Evolutionary conservation across 495 filamentous ascomycete genomes (phyloP).

Genomic region (Talaromyces thailandensis): DNA sequence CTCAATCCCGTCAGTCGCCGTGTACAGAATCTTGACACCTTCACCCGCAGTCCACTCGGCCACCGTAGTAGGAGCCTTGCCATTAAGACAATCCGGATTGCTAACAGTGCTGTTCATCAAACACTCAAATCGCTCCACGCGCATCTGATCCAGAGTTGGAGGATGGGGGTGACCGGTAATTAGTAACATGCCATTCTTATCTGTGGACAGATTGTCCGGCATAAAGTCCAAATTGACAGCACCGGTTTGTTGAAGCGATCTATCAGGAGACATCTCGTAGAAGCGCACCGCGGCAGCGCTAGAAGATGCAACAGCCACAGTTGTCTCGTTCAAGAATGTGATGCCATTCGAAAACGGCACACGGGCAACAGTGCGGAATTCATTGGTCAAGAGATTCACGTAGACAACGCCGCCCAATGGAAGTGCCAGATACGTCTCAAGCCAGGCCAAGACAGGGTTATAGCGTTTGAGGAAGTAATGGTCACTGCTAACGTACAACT

Average conservation of each 20-base stretch:
- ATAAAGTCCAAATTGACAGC: not conserved
- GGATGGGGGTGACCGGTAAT: not conserved
- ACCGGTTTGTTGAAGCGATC: not conserved
- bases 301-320: not conserved
- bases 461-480: constrained; percentile 15
- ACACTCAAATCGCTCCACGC: not conserved
- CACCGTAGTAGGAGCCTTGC: not conserved
- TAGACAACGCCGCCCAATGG: not conserved
- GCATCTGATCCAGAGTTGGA: not conserved
- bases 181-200: not conserved
- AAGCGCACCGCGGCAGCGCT: not conserved
- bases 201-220: not conserved
- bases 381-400: not conserved
- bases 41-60: not conserved
- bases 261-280: not conserved
- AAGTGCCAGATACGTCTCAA: not conserved
- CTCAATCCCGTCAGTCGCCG: not conserved
- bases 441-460: not conserved
- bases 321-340: not conserved
- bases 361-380: not conserved
- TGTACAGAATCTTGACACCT: not conserved
- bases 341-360: not conserved
- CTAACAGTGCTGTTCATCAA: not conserved
- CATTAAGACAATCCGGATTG: not conserved
- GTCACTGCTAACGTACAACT: constrained; percentile 45